Conservation (phyloP, 2,329 filamentous ascomycete species). For the Paecilomyces formosus region DNA sequence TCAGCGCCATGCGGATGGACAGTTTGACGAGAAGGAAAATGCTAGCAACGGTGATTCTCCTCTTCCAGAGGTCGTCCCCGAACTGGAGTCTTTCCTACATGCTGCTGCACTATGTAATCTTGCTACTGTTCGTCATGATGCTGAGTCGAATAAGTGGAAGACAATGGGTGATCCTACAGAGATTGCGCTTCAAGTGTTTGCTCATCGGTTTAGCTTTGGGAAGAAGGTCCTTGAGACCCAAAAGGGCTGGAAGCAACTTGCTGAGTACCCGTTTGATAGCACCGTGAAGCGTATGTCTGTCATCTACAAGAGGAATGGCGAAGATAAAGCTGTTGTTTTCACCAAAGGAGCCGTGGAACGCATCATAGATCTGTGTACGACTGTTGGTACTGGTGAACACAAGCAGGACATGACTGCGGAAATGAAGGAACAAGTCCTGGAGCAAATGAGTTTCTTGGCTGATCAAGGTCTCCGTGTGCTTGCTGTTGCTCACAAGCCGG, state of each 20-base stretch:
- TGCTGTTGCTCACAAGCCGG: slow-evolving; percentile 43
- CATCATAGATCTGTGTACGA: slow-evolving; percentile 50
- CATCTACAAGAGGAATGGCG: slow-evolving; percentile 39
- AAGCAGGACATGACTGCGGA: slow-evolving; percentile 33
- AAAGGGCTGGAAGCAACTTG: slow-evolving; percentile 45
- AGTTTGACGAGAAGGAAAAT: slow-evolving; percentile 15
- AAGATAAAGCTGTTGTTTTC: slow-evolving; percentile 38
- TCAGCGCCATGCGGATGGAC: slow-evolving; percentile 17
- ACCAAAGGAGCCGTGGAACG: slow-evolving; percentile 58
- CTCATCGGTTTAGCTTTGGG: slow-evolving; percentile 50
- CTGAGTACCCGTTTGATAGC: slow-evolving; percentile 59
- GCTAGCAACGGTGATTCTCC: slow-evolving; percentile 4
- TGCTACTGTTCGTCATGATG: slow-evolving; percentile 41
- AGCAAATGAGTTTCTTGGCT: slow-evolving; percentile 51
- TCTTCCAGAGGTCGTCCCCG: slow-evolving; percentile 34
- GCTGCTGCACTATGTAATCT: slow-evolving; percentile 51
- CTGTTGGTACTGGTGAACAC: slow-evolving; percentile 34
- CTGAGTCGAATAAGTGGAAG: slow-evolving; percentile 42
- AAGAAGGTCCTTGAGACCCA: slow-evolving; percentile 34
- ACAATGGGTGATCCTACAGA: slow-evolving; percentile 59
- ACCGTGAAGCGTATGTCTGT: slow-evolving; percentile 61
- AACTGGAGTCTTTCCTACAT: slow-evolving; percentile 45
- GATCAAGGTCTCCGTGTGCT: slow-evolving; percentile 55
- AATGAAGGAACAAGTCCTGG: slow-evolving; percentile 39
- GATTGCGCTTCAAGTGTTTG: slow-evolving; percentile 60